Evolutionary conservation across 768 basidiomycete species (phyloP), one percentile per base, ranked within the genome.

Genomic region (Podaxis sp.): DNA sequence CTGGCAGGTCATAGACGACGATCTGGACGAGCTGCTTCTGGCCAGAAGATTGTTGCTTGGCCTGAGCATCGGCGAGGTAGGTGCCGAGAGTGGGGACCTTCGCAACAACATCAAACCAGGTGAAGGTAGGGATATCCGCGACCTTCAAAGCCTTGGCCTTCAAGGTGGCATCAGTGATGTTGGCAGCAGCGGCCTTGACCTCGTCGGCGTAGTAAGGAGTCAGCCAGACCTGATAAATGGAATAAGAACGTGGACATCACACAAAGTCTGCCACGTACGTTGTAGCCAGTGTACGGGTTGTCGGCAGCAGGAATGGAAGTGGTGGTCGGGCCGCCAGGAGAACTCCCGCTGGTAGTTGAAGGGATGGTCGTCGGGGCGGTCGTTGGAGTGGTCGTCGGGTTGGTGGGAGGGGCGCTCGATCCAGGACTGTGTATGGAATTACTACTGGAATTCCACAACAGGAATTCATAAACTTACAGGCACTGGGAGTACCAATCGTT

Each of bases 101-200:
- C 65, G 84, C 75, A 40, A 85, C 76, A 55, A 74, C 72, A 69
- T 87, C 85, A 70, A 86, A 80, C 85, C 85, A 87, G 54, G 77
- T 84, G 78, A 87, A 87, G 44, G 82, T 85, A 20, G 86, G 85
- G 69, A 87, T 83, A 17, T 81, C 75, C n/a, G 80, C 84, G 44
- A 87, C 81, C 54, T 72, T 75, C 36, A 76, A 62, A 50, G 85
- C 86, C 72, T 86, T 83, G 22, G 85, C 75, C 50, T 77, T 75
- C 53, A 76, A 72, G 24, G 80, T 80, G 1, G 86, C 28, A 66
- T 86, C 82, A 54, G 77, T 74, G 68, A 87, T 85, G 20, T 67
- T 59, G 13, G 74, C 76, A 26, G 81, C 83, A 11, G 84, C 86
- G 30, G 82, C 79, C 3, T 66, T 64, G 58, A 87, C 79, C 71